Evolutionary conservation across 2,329 filamentous ascomycete genomes (phyloP), one percentile per base, ranked within the genome.

Genomic region (Fusarium sambucinum): DNA sequence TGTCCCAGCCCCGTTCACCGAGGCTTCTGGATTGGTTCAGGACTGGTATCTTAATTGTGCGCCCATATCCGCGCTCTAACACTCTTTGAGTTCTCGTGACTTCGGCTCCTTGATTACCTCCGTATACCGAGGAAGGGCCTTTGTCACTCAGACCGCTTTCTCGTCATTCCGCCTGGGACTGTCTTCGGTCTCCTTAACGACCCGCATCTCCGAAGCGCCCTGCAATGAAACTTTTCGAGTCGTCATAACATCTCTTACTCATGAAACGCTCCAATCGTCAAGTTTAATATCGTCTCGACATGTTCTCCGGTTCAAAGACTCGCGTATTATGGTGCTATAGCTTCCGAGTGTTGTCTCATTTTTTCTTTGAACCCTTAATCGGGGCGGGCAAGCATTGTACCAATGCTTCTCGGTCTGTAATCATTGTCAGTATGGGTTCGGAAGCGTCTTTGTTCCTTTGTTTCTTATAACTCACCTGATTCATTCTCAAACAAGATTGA

Each of bases 401-500:
- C 45, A 89, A 78, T 32, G 80, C 81, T 62, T 88, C 86, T 71
- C 86, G 85, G 72, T 88, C 86, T 89, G 65, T 41, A 44, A 44
- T 42, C 41, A 38, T 44, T 40, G 73, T 77, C 73, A 78, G 65
- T 21, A 21, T 32, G 53, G 50, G 14, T 10, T 33, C 12, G 33
- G n/a, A 7, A 4, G 35, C 13, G n/a, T 7, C 11, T 14, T 12
- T 37, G 12, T 37, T 35, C 17, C 21, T 11, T 38, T 19, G 21
- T 17, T 40, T n/a, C 12, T 30, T 21, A 19, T 27, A 52, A 84
- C 90, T 83, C 80, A 94, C 92, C 91, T 74, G 86, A 83, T 76
- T 93, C 91, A 45, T 85, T 90, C 68, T 97, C 93, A 82, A 97
- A 97, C 63, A 90, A 80, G 74, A 97, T 90, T 13, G 90, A 87